Conservation (phyloP, 176 grass and related monocot genomes). For the Panicum miliaceum region DNA sequence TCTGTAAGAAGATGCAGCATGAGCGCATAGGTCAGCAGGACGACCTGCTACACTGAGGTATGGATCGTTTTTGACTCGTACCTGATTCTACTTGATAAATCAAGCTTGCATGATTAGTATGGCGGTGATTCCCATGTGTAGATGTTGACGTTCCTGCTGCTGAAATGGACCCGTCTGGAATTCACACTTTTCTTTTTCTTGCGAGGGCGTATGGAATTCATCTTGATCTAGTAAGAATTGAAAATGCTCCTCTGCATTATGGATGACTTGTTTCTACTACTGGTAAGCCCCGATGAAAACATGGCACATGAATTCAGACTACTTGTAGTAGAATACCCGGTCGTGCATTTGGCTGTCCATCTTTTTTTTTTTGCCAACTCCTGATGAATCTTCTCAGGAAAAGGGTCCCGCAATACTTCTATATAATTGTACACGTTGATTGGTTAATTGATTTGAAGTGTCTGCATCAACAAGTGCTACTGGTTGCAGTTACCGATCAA, state of each 20-base stretch:
- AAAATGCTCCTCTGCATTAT: neutral
- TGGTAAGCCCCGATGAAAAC: neutral
- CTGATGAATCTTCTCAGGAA: neutral
- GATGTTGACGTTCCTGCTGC: neutral
- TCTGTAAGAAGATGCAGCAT: neutral
- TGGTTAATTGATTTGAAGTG: too few relatives aligned
- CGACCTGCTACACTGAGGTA: neutral
- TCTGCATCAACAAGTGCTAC: too few relatives aligned
- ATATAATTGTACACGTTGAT: too few relatives aligned
- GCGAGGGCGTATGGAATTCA: neutral
- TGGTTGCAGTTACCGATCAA: too few relatives aligned
- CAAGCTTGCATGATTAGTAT: neutral
- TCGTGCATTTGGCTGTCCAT: neutral
- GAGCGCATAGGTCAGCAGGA: neutral
- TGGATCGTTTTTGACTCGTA: neutral
- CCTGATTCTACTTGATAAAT: neutral
- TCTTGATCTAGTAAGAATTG: neutral
- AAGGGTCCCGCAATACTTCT: too few relatives aligned
- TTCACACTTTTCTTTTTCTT: too few relatives aligned
- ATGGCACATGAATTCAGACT: neutral
- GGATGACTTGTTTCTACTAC: neutral
- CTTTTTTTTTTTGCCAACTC: neutral
- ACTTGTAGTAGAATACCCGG: neutral
- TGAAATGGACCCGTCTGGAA: constrained; percentile 12
- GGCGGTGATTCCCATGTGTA: neutral